Conservation (phyloP, 192 early-diverging fungal species). For the Ramicandelaber brevisporus region DNA sequence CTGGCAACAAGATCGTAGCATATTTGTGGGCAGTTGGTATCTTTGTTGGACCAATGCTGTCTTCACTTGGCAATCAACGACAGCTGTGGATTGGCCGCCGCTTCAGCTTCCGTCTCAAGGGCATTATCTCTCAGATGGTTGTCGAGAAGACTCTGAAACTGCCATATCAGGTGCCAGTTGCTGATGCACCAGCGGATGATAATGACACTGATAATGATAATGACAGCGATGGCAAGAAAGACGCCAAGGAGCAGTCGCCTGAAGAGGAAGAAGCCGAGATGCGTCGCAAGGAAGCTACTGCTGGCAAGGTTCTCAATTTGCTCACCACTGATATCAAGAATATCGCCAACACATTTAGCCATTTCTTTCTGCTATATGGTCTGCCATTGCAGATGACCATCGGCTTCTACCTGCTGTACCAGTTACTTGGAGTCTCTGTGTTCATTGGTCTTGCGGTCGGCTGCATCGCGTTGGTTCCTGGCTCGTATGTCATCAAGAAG, state of each 20-base stretch:
- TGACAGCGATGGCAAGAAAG: slow-evolving; percentile 3
- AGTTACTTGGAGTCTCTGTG: slow-evolving; percentile 58
- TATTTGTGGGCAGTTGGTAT: too few relatives aligned
- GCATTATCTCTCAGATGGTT: slow-evolving; percentile 31
- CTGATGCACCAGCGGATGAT: too few relatives aligned
- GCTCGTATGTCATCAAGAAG: slow-evolving; percentile 21
- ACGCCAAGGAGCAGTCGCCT: slow-evolving; percentile 4
- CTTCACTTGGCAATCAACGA: too few relatives aligned
- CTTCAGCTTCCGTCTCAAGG: slow-evolving; percentile 29
- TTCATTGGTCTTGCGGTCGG: slow-evolving; percentile 50
- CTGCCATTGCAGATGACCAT: slow-evolving; percentile 40
- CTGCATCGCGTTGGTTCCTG: slow-evolving; percentile 28
- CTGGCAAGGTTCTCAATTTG: slow-evolving; percentile 46
- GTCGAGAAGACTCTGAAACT: slow-evolving; percentile 34
- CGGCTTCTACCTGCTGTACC: slow-evolving; percentile 38
- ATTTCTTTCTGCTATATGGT: slow-evolving; percentile 29
- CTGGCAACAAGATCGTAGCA: too few relatives aligned
- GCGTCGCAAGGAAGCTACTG: slow-evolving; percentile 9
- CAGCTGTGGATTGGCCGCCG: slow-evolving; percentile 37
- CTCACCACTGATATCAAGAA: slow-evolving; percentile 45
- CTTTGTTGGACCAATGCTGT: too few relatives aligned
- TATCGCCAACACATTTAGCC: slow-evolving; percentile 21
- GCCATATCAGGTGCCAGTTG: too few relatives aligned
- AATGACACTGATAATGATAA: slow-evolving; percentile 20
- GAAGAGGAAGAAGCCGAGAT: slow-evolving; percentile 6